These are phyloP conservation scores for Verticillium dahliae DNA, from an alignment of 2,329 filamentous ascomycete species.

Conservation along the genomic window DNA sequence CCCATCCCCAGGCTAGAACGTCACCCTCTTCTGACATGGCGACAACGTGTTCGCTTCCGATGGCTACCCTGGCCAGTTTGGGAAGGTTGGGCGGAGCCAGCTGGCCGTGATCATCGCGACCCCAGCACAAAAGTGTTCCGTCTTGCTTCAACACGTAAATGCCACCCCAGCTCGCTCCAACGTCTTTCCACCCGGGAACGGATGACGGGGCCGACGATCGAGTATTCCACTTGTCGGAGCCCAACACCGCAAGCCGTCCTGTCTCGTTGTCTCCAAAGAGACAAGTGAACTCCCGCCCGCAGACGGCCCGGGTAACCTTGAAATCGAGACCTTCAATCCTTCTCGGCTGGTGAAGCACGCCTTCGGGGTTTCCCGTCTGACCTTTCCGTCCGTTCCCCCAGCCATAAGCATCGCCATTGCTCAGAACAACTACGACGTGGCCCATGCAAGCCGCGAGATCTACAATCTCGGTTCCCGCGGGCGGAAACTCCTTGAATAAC, in stretches of 20 bases:
- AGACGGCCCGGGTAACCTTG: constrained; percentile 59
- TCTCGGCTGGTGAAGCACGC: constrained; percentile 51
- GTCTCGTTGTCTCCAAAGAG: constrained; percentile 48
- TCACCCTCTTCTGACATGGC: constrained; percentile 58
- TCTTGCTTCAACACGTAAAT: constrained; percentile 63
- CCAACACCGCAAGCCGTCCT: constrained; percentile 62
- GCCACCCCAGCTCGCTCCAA: constrained; percentile 77
- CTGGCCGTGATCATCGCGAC: constrained; percentile 79
- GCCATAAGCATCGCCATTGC: constrained; percentile 71
- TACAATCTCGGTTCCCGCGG: constrained; percentile 47
- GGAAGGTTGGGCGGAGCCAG: constrained; percentile 60
- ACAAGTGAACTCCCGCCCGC: constrained; percentile 82
- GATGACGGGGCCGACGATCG: constrained; percentile 47
- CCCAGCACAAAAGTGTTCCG: constrained; percentile 65
- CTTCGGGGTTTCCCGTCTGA: constrained; percentile 61
- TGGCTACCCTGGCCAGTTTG: constrained; percentile 55
- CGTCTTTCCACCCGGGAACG: constrained; percentile 55
- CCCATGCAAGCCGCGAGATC: constrained; percentile 68
- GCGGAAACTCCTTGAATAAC: constrained; percentile 57
- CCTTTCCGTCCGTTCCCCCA: constrained; percentile 87
- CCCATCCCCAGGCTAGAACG: constrained; percentile 90
- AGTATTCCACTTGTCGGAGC: constrained; percentile 68
- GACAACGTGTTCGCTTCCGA: constrained; percentile 87
- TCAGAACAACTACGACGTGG: constrained; percentile 68
- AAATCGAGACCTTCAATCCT: constrained; percentile 56